Percentiles rank a stretch among this genome's conserved stretches.
Evolutionary conservation across 163 green algal genomes (phyloP).

Genomic region (Scenedesmus sp.): DNA sequence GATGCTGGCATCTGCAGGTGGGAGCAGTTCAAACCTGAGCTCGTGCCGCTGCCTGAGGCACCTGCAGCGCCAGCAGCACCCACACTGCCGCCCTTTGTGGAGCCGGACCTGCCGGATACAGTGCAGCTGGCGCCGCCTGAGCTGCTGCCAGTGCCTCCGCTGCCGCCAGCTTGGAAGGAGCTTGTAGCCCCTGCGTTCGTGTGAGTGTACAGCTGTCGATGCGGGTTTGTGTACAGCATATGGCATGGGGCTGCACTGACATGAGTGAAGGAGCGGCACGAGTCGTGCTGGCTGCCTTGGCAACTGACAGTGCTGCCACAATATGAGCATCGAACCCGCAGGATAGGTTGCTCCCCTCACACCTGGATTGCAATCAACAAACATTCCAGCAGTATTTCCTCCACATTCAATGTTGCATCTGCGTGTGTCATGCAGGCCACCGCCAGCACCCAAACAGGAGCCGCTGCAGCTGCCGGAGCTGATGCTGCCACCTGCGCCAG

Average conservation of each 20-base stretch:
- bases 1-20: conserved; percentile 43
- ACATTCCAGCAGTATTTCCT: no score
- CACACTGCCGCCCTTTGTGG: conserved; percentile 61
- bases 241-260: no score
- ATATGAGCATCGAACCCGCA: no score
- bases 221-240: background rate
- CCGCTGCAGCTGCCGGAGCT: conserved; percentile 60
- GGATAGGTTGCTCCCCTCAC: background rate
- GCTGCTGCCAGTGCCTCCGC: conserved; percentile 57
- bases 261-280: no score
- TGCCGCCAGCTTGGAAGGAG: conserved; percentile 51
- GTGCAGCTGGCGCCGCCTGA: conserved; percentile 55
- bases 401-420: background rate
- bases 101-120: conserved; percentile 58
- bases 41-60: conserved; percentile 46
- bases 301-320: no score
- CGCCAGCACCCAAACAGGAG: conserved; percentile 9
- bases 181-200: background rate
- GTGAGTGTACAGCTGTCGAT: background rate
- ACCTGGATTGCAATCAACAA: no score
- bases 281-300: no score
- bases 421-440: conserved; percentile 9
- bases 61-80: conserved; percentile 56
- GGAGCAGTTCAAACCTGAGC: conserved; percentile 70
- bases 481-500: conserved; percentile 51